Evolutionary conservation across 2,329 filamentous ascomycete species (phyloP).

Genomic region (Diaporthe amygdali): DNA sequence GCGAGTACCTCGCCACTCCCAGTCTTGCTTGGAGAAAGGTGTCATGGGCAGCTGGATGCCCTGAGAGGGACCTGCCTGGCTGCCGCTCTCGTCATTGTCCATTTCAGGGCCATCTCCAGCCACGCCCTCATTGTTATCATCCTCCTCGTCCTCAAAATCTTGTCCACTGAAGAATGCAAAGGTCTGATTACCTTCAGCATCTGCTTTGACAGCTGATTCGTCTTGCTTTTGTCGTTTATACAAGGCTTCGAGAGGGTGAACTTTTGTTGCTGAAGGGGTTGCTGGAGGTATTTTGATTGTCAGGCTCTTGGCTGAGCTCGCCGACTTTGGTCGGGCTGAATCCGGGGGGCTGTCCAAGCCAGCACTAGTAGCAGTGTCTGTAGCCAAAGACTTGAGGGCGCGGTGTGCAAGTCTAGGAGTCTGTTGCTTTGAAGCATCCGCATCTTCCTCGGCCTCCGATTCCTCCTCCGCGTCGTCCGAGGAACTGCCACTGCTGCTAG

Average conservation of each 20-base stretch:
- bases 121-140: slow-evolving; percentile 38
- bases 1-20: slow-evolving; percentile 75
- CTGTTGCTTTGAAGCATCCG: not conserved
- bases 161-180: slow-evolving; percentile 80
- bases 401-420: not conserved
- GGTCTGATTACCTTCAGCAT: slow-evolving; percentile 54
- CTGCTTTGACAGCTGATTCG: slow-evolving; percentile 39
- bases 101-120: slow-evolving; percentile 44
- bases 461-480: slow-evolving; percentile 25
- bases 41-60: slow-evolving; percentile 69
- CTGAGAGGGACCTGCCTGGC: slow-evolving; percentile 19
- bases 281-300: slow-evolving; percentile 59
- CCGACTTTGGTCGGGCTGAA: slow-evolving; percentile 49
- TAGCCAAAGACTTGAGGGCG: not conserved
- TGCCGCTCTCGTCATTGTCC: slow-evolving; percentile 30
- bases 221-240: slow-evolving; percentile 75
- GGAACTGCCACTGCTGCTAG: slow-evolving; percentile 32
- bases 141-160: slow-evolving; percentile 49
- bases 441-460: not conserved
- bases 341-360: not conserved
- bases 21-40: slow-evolving; percentile 80
- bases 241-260: slow-evolving; percentile 90
- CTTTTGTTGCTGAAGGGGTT: slow-evolving; percentile 47
- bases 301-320: slow-evolving; percentile 54
- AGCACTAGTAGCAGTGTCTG: not conserved